Base-by-base conservation (phyloP, 306 rosid genomes). In the Nissolia schottii region DNA sequence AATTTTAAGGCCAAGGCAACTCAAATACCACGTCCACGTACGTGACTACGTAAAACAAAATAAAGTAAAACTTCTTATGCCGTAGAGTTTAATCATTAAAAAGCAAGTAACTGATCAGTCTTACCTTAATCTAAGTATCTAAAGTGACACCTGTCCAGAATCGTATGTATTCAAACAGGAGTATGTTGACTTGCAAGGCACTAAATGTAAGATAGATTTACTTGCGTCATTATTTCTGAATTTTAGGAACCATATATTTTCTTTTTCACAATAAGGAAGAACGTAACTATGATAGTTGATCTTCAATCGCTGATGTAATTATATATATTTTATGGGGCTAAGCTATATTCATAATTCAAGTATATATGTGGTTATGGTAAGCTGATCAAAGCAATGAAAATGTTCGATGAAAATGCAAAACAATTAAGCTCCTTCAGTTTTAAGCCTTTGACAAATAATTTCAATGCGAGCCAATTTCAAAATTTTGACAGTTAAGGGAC, bases 141-240 rank as follows among this genome's bases (percentile, higher is more conserved):
- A 58, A 18, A 43, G 31, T 19, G 40, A 63, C 58, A 77, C 56
- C 45, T 79, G 71, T 58, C 69, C 14, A 19, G 62, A 49, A 60
- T 31, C 61, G 13, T 59, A 20, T 31, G 13, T 59, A 20, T 31
- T 37, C 35, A 32, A 53, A 59, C 8, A 46, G n/a, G n/a, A n/a
- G 14, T 28, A n/a, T 61, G 19, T 53, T 80, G 72, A 64, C 68
- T 80, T 74, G 72, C 77, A 80, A 80, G 73, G 62, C 72, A 74
- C 46, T 43, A 14, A 34, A 67, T 9, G n/a, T 12, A 16, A 78
- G 34, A 54, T 22, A 1, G 6, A 45, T 20, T 61, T 50, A 3
- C 34, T 24, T 14, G 35, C 20, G 23, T 46, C 20, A 8, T 10
- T 16, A 20, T 29, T n/a, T 16, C 7, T 8, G 46, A 59, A 8